Percentiles rank a stretch among this genome's conserved stretches.
Evolutionary conservation across 768 basidiomycete species (phyloP).

Genomic region (Auricularia auricula-judae): DNA sequence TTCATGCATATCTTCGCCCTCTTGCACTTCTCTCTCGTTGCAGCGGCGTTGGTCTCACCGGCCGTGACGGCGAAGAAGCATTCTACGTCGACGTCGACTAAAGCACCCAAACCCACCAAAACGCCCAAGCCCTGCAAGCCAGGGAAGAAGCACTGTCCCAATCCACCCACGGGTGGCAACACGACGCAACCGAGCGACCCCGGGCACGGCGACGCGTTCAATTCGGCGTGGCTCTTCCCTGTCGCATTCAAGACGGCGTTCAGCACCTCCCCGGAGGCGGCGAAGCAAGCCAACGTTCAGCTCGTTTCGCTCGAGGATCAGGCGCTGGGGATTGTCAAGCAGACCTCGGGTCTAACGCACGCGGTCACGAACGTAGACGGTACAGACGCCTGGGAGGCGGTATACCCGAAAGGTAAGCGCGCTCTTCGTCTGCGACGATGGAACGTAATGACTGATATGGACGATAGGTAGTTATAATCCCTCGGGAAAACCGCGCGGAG

Average conservation of each 20-base stretch:
- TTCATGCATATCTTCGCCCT: background rate
- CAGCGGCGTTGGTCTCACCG: background rate
- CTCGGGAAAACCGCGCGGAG: constrained; percentile 36
- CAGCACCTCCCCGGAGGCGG: constrained; percentile 31
- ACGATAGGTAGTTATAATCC: constrained; percentile 34
- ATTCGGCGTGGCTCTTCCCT: constrained; percentile 27
- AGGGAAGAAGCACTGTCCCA: background rate
- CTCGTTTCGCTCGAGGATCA: constrained; percentile 31
- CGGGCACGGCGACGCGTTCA: background rate
- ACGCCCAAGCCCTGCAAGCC: background rate
- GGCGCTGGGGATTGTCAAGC: constrained; percentile 32
- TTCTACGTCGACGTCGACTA: background rate
- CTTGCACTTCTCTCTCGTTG: background rate
- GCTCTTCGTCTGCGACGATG: background rate
- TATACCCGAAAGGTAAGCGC: constrained; percentile 36
- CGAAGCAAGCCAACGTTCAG: background rate
- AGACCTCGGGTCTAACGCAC: constrained; percentile 27
- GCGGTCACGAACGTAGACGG: constrained; percentile 29
- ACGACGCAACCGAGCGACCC: background rate
- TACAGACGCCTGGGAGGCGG: constrained; percentile 33
- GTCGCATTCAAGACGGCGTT: constrained; percentile 24
- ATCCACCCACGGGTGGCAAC: background rate
- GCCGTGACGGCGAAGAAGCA: background rate
- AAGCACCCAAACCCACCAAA: background rate
- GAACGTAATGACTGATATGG: background rate